Percentiles rank a stretch among this genome's conserved stretches.
Evolutionary conservation across 352 stramenopile genomes (phyloP).

Genomic region (Pythium rishiriense): DNA sequence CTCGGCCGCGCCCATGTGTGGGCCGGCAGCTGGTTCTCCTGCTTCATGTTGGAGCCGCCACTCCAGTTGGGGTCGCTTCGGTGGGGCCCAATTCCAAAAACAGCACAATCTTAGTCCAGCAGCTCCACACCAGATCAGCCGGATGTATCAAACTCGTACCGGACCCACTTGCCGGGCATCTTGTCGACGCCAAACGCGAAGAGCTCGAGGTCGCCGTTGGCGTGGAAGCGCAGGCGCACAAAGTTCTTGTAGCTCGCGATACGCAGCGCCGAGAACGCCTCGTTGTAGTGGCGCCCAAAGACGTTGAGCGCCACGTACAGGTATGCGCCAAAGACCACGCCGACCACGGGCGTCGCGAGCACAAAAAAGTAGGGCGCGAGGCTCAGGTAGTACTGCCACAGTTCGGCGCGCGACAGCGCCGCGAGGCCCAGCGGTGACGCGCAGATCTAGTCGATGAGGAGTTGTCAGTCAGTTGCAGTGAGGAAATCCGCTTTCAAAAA

Average conservation of each 20-base stretch:
- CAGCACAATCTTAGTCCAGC: slow-evolving; percentile 13
- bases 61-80: slow-evolving; percentile 77
- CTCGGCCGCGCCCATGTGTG: slow-evolving; percentile 74
- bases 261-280: slow-evolving; percentile 85
- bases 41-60: slow-evolving; percentile 48
- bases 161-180: slow-evolving; percentile 84
- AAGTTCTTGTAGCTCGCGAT: slow-evolving; percentile 92
- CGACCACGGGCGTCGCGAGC: slow-evolving; percentile 72
- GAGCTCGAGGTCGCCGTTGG: slow-evolving; percentile 74
- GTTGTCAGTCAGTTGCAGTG: background rate
- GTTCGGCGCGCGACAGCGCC: slow-evolving; percentile 65
- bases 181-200: slow-evolving; percentile 89
- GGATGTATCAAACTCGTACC: slow-evolving; percentile 36
- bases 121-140: background rate
- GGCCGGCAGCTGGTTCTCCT: slow-evolving; percentile 65
- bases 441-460: slow-evolving; percentile 50
- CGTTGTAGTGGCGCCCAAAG: slow-evolving; percentile 88
- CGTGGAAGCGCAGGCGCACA: slow-evolving; percentile 74
- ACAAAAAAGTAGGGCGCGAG: slow-evolving; percentile 90
- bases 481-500: background rate
- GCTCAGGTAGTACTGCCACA: slow-evolving; percentile 82
- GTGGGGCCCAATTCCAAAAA: slow-evolving; percentile 10
- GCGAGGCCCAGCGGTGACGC: slow-evolving; percentile 39
- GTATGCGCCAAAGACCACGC: slow-evolving; percentile 83
- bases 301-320: slow-evolving; percentile 86